Conservation (phyloP, 1,284 basidiomycete species). For the Papiliotrema fonsecae region DNA sequence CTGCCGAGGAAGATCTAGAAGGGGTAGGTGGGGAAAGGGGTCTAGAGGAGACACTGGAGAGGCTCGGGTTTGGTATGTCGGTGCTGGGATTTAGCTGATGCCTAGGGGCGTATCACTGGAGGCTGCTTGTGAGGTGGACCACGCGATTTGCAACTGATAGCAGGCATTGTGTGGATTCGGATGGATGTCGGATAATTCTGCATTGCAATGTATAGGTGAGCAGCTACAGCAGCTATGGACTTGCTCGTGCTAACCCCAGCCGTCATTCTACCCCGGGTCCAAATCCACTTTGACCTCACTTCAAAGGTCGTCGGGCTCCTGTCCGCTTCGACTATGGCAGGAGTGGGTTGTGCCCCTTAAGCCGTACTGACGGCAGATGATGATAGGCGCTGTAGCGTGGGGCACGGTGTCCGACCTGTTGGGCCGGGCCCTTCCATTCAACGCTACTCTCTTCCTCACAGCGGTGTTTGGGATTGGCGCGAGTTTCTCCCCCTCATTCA, state of each 20-base stretch:
- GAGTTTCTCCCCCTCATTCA: slow-evolving; percentile 69
- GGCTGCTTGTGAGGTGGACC: slow-evolving; percentile 55
- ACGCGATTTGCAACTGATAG: not conserved
- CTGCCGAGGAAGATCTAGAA: slow-evolving; percentile 56
- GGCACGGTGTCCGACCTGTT: slow-evolving; percentile 79
- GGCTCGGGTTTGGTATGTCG: slow-evolving; percentile 75
- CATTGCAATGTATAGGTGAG: slow-evolving; percentile 35
- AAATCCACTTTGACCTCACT: slow-evolving; percentile 66
- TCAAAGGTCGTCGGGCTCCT: slow-evolving; percentile 34
- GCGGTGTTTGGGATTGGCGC: slow-evolving; percentile 81
- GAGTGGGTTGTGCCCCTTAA: slow-evolving; percentile 51
- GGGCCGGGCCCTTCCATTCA: slow-evolving; percentile 85
- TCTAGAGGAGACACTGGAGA: slow-evolving; percentile 78
- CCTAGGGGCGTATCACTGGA: slow-evolving; percentile 71
- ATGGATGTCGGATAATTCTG: slow-evolving; percentile 54
- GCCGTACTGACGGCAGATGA: slow-evolving; percentile 61
- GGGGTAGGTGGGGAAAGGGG: slow-evolving; percentile 63
- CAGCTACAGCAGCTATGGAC: not conserved
- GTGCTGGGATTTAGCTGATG: slow-evolving; percentile 1
- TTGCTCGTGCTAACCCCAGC: slow-evolving; percentile 53
- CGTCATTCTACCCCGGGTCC: slow-evolving; percentile 86
- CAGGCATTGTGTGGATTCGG: slow-evolving; percentile 71
- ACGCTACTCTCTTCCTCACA: slow-evolving; percentile 84
- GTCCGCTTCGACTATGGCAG: slow-evolving; percentile 46
- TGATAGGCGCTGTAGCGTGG: slow-evolving; percentile 90